phyloP scores from a whole-genome alignment of 2,329 filamentous ascomycete species.

The Trichoderma semiorbis region DNA sequence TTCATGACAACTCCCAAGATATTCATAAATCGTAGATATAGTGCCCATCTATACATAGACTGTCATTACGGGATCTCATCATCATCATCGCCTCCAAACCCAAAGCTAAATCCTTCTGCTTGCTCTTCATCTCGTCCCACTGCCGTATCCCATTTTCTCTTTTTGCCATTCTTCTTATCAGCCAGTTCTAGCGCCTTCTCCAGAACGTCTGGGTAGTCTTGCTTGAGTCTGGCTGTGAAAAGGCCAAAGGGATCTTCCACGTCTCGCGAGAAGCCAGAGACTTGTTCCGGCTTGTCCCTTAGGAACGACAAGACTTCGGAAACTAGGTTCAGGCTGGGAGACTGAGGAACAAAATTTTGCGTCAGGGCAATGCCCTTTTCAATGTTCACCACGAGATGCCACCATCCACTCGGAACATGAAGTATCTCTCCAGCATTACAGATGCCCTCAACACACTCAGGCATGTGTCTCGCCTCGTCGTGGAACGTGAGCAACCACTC shows the following conservation, averaged over 20 bases:
- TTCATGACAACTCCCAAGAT: not conserved
- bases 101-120: slow-evolving; percentile 31
- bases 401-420: slow-evolving; percentile 93
- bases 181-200: slow-evolving; percentile 62
- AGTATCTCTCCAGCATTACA: slow-evolving; percentile 81
- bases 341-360: slow-evolving; percentile 86
- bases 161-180: slow-evolving; percentile 62
- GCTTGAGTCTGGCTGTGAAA: slow-evolving; percentile 67
- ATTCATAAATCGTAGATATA: not conserved
- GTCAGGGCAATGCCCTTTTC: slow-evolving; percentile 83
- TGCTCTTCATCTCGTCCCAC: slow-evolving; percentile 43
- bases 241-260: slow-evolving; percentile 69
- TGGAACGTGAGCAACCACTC: slow-evolving; percentile 94
- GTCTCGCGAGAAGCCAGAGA: slow-evolving; percentile 76
- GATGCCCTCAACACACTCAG: slow-evolving; percentile 80
- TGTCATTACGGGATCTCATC: slow-evolving; percentile 38
- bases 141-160: slow-evolving; percentile 82
- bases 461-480: slow-evolving; percentile 68
- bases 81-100: slow-evolving; percentile 49
- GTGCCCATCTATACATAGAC: not conserved
- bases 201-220: slow-evolving; percentile 63
- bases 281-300: slow-evolving; percentile 75
- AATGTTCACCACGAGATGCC: slow-evolving; percentile 91
- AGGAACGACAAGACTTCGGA: slow-evolving; percentile 75
- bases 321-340: slow-evolving; percentile 54